Evolutionary conservation across 331 rosid species (phyloP).

Genomic region (Cucumis variabilis): DNA sequence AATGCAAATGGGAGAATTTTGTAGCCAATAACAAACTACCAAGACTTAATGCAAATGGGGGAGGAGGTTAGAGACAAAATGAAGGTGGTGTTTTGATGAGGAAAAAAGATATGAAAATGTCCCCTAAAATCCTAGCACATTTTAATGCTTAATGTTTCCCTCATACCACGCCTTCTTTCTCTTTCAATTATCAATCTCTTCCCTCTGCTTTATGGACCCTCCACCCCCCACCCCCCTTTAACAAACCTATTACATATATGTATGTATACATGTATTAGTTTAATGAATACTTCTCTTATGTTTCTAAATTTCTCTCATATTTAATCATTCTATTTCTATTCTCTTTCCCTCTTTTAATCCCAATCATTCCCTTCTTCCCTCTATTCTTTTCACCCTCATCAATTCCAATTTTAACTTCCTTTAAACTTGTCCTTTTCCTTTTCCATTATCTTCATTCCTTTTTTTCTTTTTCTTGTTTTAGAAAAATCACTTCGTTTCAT

Average conservation of each 20-base stretch:
- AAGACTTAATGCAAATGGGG: no score
- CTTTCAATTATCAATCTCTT: neutral
- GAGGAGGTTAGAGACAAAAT: slow-evolving; percentile 39
- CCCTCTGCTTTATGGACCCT: neutral
- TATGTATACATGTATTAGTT: no score
- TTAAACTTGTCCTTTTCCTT: no score
- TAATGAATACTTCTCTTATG: neutral
- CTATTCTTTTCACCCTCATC: neutral
- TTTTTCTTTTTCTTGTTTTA: no score
- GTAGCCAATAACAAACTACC: no score
- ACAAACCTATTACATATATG: neutral
- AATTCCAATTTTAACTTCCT: neutral
- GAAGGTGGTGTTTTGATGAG: slow-evolving; percentile 28
- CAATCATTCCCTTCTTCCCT: neutral
- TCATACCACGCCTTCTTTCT: slow-evolving; percentile 49
- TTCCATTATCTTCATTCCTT: no score
- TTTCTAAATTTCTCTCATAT: neutral
- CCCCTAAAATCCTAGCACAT: slow-evolving; percentile 49
- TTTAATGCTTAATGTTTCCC: slow-evolving; percentile 48
- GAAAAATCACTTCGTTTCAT: no score
- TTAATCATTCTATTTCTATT: neutral
- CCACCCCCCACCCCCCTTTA: no score
- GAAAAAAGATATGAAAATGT: slow-evolving; percentile 43
- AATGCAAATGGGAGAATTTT: no score
- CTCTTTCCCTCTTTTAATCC: neutral